These are phyloP conservation scores for Coccomyxa sp. DNA, from an alignment of 139 green algal genomes.

Conservation along the genomic window DNA sequence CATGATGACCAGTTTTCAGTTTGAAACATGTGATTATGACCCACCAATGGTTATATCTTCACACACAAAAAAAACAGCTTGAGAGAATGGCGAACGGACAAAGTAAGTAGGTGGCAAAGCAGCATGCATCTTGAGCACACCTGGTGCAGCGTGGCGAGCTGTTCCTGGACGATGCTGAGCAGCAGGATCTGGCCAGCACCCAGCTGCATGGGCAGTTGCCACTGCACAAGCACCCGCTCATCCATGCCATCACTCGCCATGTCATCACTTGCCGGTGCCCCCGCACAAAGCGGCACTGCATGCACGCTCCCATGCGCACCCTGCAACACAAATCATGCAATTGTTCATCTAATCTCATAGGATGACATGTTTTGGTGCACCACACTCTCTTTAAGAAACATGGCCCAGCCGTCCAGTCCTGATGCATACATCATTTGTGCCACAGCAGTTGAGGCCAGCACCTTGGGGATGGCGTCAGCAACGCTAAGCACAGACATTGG, in stretches of 20 bases:
- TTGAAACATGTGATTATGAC: too few species aligned
- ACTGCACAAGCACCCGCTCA: slow-evolving; percentile 33
- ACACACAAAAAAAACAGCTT: not conserved
- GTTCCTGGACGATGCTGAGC: slow-evolving; percentile 42
- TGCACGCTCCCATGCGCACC: not conserved
- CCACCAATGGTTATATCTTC: too few species aligned
- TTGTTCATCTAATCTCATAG: not conserved
- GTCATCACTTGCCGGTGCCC: not conserved
- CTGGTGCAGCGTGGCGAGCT: slow-evolving; percentile 25
- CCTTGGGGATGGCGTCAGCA: not conserved
- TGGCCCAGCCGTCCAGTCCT: not conserved
- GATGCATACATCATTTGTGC: not conserved
- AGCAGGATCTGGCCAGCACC: slow-evolving; percentile 46
- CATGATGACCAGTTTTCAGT: too few species aligned
- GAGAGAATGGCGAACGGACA: not conserved
- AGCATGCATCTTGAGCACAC: not conserved
- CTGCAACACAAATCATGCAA: not conserved
- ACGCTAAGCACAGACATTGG: not conserved
- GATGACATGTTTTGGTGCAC: not conserved
- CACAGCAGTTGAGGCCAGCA: not conserved
- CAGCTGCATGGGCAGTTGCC: slow-evolving; percentile 29
- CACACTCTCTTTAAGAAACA: not conserved
- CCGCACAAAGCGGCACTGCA: not conserved
- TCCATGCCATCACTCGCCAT: not conserved
- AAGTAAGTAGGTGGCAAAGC: not conserved